Evolutionary conservation across 2,329 filamentous ascomycete species (phyloP).

Genomic region (Aspergillus bombycis): DNA sequence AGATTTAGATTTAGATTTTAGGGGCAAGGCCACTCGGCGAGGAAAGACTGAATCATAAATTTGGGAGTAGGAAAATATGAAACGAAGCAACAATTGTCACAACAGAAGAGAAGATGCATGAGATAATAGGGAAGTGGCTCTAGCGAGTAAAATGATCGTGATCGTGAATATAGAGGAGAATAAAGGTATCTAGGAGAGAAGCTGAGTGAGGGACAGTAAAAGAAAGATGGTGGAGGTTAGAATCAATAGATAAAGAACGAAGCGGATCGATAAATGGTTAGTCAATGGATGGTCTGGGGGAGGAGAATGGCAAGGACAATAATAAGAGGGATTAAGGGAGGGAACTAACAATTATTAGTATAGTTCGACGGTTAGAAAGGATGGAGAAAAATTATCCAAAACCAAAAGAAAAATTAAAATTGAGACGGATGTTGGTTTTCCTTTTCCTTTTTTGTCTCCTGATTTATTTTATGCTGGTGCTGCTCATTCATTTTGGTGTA

Average conservation of each 20-base stretch:
- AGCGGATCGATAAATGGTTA: slow-evolving; percentile 10
- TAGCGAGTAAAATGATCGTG: background rate
- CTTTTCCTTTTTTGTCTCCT: background rate
- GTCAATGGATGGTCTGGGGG: slow-evolving; percentile 5
- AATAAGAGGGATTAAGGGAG: slow-evolving; percentile 9
- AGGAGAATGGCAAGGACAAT: slow-evolving; percentile 6
- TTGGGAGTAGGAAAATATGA: slow-evolving; percentile 3
- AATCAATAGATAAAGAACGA: slow-evolving; percentile 10
- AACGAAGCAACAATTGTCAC: slow-evolving; percentile 3
- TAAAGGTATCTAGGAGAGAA: background rate
- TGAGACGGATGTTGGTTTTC: background rate
- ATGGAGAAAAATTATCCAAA: slow-evolving; percentile 4
- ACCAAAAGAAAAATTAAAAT: background rate
- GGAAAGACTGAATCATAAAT: slow-evolving; percentile 2
- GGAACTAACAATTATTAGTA: slow-evolving; percentile 11
- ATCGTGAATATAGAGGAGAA: background rate
- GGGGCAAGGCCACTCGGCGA: slow-evolving; percentile 12
- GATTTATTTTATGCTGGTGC: background rate
- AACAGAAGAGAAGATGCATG: background rate
- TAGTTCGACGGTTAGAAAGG: slow-evolving; percentile 4
- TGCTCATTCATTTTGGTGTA: background rate
- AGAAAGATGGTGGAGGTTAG: background rate
- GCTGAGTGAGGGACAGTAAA: background rate
- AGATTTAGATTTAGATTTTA: slow-evolving; percentile 11
- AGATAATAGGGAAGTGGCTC: background rate